Conservation (phyloP, 768 basidiomycete species). For the Suillus luteus region DNA sequence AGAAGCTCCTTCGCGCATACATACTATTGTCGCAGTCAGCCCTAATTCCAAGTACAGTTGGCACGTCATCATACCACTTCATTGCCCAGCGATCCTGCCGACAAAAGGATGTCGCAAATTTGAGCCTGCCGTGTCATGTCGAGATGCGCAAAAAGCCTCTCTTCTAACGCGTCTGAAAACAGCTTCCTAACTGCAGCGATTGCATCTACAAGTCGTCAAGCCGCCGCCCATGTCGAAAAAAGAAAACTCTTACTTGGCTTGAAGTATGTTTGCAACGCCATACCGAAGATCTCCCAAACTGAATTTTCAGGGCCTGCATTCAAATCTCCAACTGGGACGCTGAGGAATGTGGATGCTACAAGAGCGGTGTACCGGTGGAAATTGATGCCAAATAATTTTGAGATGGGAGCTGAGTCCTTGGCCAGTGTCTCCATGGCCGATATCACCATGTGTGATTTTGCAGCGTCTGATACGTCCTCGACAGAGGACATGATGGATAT, state of each 20-base stretch:
- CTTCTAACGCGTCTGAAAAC: constrained; percentile 48
- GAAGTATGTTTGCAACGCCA: constrained; percentile 47
- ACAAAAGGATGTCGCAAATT: constrained; percentile 58
- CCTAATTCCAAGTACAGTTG: neutral
- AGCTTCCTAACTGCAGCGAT: constrained; percentile 40
- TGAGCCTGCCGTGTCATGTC: constrained; percentile 53
- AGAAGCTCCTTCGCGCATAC: constrained; percentile 52
- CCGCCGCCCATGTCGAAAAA: neutral
- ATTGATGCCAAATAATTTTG: constrained; percentile 40
- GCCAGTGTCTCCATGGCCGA: constrained; percentile 53
- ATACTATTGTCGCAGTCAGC: constrained; percentile 37
- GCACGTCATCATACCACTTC: constrained; percentile 45
- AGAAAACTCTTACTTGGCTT: constrained; percentile 42
- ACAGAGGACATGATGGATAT: constrained; percentile 53
- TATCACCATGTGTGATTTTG: constrained; percentile 55
- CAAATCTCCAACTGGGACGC: constrained; percentile 44
- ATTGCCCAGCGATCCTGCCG: constrained; percentile 47
- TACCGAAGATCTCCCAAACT: constrained; percentile 53
- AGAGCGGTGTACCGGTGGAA: constrained; percentile 37
- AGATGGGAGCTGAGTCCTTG: constrained; percentile 24
- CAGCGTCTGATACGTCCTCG: constrained; percentile 40
- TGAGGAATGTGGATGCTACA: constrained; percentile 53
- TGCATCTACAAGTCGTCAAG: constrained; percentile 37
- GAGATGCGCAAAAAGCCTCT: constrained; percentile 58
- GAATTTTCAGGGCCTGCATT: constrained; percentile 43